Evolutionary conservation across 495 filamentous ascomycete species (phyloP), one percentile per base, ranked within the genome.

Genomic region (Trichoderma orchidacearum): DNA sequence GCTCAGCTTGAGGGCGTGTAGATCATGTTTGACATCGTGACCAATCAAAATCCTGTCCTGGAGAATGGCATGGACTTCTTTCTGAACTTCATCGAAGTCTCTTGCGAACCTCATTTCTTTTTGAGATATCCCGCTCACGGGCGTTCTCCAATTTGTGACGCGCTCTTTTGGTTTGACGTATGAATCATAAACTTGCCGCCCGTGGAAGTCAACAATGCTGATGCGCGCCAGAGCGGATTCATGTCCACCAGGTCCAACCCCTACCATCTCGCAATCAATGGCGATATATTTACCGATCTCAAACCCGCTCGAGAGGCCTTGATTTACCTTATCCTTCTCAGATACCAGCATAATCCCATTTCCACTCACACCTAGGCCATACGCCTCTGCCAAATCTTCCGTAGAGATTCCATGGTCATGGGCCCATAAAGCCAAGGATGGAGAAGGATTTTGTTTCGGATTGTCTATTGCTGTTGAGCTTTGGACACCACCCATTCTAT

Each of bases 241-340:
- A 63, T 87, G 80, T 36, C 85, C 82, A 3, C 76, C 77, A 1
- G 85, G 81, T 2, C 89, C 89, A 11, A 90, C 81, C 35, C 93
- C 93, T 17, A 98, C 92, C 93, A 98, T 98, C 72, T 98, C 93
- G 70, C 93, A 97, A 73, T 98, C 94, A 45, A 98, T 79, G 31
- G 89, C 86, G 45, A 98, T 68, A 64, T 93, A 97, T 77, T 89
- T 93, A 53, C 90, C 91, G 48, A 86, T 64, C 48, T 85, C 80
- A 15, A 70, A 31, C 21, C 59, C 64, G 3, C 68, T 59, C 5
- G 75, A 66, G 5, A 81, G 67, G 15, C 81, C 81, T 21, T 72
- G 69, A 67, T 85, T 81, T 27, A 77, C 58, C 1, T 58, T 58
- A 38, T 59, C 36, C 12, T 57, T 55, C 29, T 32, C 53, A n/a